These are phyloP conservation scores for Cephalotrichum gorgonifer DNA, from an alignment of 2,329 filamentous ascomycete species.

Conservation along the genomic window DNA sequence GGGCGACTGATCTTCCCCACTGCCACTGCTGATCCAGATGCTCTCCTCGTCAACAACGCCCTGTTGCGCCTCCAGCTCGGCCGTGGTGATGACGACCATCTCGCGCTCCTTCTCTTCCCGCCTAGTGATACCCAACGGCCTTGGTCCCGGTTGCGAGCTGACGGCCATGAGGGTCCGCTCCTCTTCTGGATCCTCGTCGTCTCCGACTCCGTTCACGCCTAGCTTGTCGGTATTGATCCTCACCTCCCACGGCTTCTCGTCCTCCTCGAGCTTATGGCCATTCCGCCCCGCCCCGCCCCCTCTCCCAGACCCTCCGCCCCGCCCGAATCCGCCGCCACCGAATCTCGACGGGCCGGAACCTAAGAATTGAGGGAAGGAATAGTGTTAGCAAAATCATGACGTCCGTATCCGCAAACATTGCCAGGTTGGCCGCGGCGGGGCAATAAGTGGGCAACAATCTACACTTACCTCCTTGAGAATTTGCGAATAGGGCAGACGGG, in stretches of 20 bases:
- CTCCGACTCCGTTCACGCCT: conserved; percentile 28
- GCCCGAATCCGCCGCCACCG: conserved; percentile 10
- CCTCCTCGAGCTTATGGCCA: conserved; percentile 12
- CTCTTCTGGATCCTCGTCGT: conserved; percentile 22
- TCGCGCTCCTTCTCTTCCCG: conserved; percentile 42
- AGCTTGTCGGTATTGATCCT: conserved; percentile 49
- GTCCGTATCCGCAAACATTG: too few species aligned
- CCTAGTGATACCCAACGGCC: conserved; percentile 13
- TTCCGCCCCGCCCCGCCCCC: conserved; percentile 15
- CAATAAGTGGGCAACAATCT: neutral
- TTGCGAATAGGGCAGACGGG: conserved; percentile 3
- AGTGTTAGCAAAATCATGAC: neutral
- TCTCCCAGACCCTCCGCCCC: conserved; percentile 16
- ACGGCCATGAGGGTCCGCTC: conserved; percentile 9
- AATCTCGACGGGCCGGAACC: neutral
- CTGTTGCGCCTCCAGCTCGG: conserved; percentile 45
- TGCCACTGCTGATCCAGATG: conserved; percentile 32
- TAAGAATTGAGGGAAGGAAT: neutral
- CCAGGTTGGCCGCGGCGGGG: conserved; percentile 4
- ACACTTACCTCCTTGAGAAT: neutral
- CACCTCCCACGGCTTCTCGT: conserved; percentile 25
- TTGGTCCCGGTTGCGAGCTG: conserved; percentile 5
- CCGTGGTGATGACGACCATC: conserved; percentile 44
- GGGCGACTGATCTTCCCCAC: conserved; percentile 12
- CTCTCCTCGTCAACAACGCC: conserved; percentile 34